Evolutionary conservation across 352 stramenopile species (phyloP), one percentile per base, ranked within the genome.

Genomic region (Phytophthora litchii): DNA sequence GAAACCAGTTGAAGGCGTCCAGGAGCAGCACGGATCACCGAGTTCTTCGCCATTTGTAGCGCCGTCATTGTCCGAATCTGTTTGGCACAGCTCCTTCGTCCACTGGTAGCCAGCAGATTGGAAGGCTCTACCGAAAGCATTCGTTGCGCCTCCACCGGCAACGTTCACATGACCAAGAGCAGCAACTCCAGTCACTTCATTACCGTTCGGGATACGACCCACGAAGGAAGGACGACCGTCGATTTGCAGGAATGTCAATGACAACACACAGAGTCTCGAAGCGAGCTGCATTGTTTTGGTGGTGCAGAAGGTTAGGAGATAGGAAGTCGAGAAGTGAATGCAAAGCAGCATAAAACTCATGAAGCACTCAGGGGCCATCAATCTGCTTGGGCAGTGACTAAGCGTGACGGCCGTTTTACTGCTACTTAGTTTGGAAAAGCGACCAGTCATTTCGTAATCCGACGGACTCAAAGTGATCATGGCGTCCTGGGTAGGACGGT

Each of bases 41-140:
- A 97, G 71, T 54, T 97, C 91, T 66, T 95, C 70, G 3, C 91
- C 91, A 56, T 97, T 97, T 3, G 83, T 96, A 3, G 78, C 73
- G 1, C 89, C 88, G 47, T 97, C 91, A 8, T 70, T 64, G 31
- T 94, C 86, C 12, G 86, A 86, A 48, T 94, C 86, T 0, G 45
- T 41, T 38, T 89, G 63, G 42, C 86, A 94, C 4, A 94, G 19
- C 17, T 45, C 70, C 1, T 46, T 49, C 1, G 78, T 92, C 86
- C 86, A 94, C 49, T 70, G 48, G 3, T 52, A 46, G 6, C 68
- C 68, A 1, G 54, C 50, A 3, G 61, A 52, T 46, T 64, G 16
- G 54, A 94, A 94, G 0, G 74, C 82, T 23, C 72, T 11, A 25
- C 86, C 86, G 50, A 94, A 94, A 0, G 49, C 60, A 58, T 92